Base-by-base conservation (phyloP, 106 monocot species). In the Amphibolis antarctica region DNA sequence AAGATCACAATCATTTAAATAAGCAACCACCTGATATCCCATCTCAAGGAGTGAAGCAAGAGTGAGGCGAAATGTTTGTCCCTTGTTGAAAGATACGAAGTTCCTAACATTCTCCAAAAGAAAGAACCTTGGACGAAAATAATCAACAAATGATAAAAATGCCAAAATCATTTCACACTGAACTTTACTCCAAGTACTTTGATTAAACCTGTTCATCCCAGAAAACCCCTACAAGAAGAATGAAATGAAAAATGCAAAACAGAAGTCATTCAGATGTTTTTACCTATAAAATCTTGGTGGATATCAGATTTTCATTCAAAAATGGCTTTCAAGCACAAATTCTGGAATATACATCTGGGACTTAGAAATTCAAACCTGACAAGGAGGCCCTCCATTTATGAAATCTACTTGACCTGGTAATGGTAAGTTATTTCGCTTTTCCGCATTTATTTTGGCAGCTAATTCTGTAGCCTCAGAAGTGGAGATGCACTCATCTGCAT, bases 141-240 rank as follows among this genome's bases (percentile, higher is more conserved):
- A 87, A 59, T 98, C 98, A 62, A 85, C 98, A 72, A 89, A 98
- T 46, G 98, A 98, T 52, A 98, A 42, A 66, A 98, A 98, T 44
- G 91, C 98, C 43, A 98, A 66, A 66, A 98, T 91, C 98, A 98
- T 98, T 73, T 98, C 98, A 21, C 98, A 98, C 63, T 98, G 98
- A 9, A 98, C 98, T 70, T 91, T 91, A 74, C 98, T 98, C 98
- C 98, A 98, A 26, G 80, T 81, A 70, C 91, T 82, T 45, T 87
- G 79, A 65, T 75, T 98, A 62, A 98, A 98, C 65, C 98, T 81
- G 52, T 98, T 98, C 98, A 98, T 98, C 55, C 98, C 98, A 53
- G 98, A 98, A 63, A 98, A 98, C 12, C 98, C 98, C 96, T 98
- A 82, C 60, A 72, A 44, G 28, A 49, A 58, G 56, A 59, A 20